These are phyloP conservation scores for Alternaria novae-zelandiae DNA, from an alignment of 2,329 filamentous ascomycete species.

Conservation along the genomic window DNA sequence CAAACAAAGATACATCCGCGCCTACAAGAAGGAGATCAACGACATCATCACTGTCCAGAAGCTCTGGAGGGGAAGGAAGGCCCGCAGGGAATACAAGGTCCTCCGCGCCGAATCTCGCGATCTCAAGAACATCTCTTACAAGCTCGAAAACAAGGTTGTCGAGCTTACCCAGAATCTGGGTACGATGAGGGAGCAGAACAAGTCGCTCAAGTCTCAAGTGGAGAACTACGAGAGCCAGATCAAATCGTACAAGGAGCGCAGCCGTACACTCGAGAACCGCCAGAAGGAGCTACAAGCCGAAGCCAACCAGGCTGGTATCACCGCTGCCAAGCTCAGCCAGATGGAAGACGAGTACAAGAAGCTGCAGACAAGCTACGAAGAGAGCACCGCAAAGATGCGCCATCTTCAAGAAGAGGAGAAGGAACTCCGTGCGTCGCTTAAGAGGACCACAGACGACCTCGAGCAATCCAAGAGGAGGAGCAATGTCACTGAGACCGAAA, in stretches of 20 bases:
- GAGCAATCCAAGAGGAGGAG: slow-evolving; percentile 78
- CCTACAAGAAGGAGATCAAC: slow-evolving; percentile 87
- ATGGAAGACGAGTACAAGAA: slow-evolving; percentile 97
- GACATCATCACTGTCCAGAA: slow-evolving; percentile 91
- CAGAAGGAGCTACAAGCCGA: slow-evolving; percentile 95
- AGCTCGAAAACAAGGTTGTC: slow-evolving; percentile 98
- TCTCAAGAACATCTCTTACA: slow-evolving; percentile 99
- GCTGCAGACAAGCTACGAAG: slow-evolving; percentile 85
- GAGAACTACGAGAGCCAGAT: slow-evolving; percentile 96
- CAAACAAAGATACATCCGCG: slow-evolving; percentile 75
- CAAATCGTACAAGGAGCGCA: slow-evolving; percentile 92
- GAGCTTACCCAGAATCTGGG: slow-evolving; percentile 94
- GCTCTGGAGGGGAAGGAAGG: slow-evolving; percentile 84
- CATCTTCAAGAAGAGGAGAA: slow-evolving; percentile 94
- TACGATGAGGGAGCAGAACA: slow-evolving; percentile 93
- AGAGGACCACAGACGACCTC: slow-evolving; percentile 78
- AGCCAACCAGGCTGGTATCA: slow-evolving; percentile 96
- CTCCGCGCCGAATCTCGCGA: slow-evolving; percentile 95
- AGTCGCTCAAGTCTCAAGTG: slow-evolving; percentile 82
- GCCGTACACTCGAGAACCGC: slow-evolving; percentile 86
- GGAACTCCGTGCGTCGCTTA: slow-evolving; percentile 80
- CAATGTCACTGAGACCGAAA: slow-evolving; percentile 81
- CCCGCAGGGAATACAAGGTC: slow-evolving; percentile 85
- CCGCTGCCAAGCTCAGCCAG: slow-evolving; percentile 83
- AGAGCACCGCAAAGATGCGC: slow-evolving; percentile 89